Evolutionary conservation across 345 rosid genomes (phyloP).

Genomic region (Microthlaspi erraticum): DNA sequence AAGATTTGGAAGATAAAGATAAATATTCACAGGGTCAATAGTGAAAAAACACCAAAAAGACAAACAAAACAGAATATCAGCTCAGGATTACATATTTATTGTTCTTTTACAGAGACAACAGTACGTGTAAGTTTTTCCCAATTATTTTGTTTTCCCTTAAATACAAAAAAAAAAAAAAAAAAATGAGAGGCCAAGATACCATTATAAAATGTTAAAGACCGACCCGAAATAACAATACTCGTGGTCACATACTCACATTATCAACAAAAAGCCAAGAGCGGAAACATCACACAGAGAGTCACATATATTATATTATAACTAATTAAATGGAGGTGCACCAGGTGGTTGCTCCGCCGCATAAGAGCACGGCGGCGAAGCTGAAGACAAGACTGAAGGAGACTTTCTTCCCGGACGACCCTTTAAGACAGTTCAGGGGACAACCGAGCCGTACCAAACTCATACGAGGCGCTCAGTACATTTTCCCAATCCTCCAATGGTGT

Average conservation of each 20-base stretch:
- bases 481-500: constrained; percentile 95
- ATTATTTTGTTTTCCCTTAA: background rate
- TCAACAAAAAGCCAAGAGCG: constrained; percentile 33
- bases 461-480: constrained; percentile 72
- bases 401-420: constrained; percentile 94
- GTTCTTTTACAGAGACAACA: constrained; percentile 22
- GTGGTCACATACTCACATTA: constrained; percentile 34
- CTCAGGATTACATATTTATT: constrained; percentile 17
- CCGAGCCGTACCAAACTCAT: constrained; percentile 55
- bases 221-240: constrained; percentile 35
- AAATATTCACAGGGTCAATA: constrained; percentile 2
- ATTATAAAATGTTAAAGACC: constrained; percentile 39
- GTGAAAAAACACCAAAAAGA: constrained; percentile 10
- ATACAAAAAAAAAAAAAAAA: background rate
- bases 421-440: constrained; percentile 92
- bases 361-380: constrained; percentile 60
- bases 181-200: constrained; percentile 21
- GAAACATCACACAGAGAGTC: constrained; percentile 15
- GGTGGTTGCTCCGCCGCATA: constrained; percentile 79
- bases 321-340: constrained; percentile 65
- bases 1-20: constrained; percentile 9
- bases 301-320: background rate
- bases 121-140: constrained; percentile 32
- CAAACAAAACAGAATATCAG: constrained; percentile 26
- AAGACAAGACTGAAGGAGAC: constrained; percentile 75